A percentile compares a stretch with the other conserved stretches of the same genome.
phyloP scores from a whole-genome alignment of 768 basidiomycete species.

The Xerocomellus chrysenteron region DNA sequence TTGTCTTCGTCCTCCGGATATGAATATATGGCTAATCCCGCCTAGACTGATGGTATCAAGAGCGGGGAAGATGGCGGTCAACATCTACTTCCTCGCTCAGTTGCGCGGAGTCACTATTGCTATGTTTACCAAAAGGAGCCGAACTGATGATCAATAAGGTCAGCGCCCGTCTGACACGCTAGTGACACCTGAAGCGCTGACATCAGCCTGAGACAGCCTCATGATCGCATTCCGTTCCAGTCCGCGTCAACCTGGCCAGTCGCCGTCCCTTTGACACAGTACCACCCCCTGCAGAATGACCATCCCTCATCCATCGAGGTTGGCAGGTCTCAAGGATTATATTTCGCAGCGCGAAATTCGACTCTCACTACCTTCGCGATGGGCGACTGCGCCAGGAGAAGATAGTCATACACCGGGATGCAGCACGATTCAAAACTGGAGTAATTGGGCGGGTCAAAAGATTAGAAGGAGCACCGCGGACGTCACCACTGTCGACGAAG shows the following conservation, averaged over 20 bases:
- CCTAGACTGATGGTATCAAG: neutral
- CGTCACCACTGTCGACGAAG: conserved; percentile 39
- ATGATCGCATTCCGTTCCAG: conserved; percentile 13
- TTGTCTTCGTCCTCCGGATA: neutral
- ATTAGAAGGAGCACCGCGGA: conserved; percentile 34
- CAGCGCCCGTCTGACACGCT: too few relatives aligned
- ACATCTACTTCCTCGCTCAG: conserved; percentile 1
- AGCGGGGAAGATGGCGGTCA: conserved; percentile 1
- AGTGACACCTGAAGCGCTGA: too few relatives aligned
- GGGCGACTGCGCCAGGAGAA: conserved; percentile 20
- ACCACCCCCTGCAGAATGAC: conserved; percentile 23
- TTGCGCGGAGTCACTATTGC: neutral
- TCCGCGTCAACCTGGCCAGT: neutral
- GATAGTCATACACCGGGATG: conserved; percentile 20
- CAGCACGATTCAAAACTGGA: conserved; percentile 45
- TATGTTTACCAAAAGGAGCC: neutral
- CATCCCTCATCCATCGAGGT: conserved; percentile 31
- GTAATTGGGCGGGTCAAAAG: conserved; percentile 65
- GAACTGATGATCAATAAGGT: neutral
- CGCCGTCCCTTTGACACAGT: conserved; percentile 1
- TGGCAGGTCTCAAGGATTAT: conserved; percentile 48
- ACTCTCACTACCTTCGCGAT: conserved; percentile 21
- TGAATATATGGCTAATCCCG: neutral
- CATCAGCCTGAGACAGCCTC: neutral
- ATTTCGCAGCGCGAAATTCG: conserved; percentile 44